Percentiles rank a stretch among this genome's conserved stretches.
Conservation (phyloP, 805 yeast species). For the Cyberlindnera maritima region DNA sequence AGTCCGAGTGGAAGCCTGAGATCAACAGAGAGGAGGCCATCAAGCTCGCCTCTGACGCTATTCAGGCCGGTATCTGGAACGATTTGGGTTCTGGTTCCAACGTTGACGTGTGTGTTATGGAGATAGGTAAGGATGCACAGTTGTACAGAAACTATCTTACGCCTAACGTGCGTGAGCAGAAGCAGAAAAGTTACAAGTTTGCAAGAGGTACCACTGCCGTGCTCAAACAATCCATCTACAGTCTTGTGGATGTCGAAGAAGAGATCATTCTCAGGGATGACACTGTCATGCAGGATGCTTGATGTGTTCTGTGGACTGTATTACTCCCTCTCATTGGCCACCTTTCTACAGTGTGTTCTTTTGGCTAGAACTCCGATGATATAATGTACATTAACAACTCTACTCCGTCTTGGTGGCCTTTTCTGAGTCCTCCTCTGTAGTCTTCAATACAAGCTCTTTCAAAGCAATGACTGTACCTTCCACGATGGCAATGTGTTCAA, state of each 20-base stretch:
- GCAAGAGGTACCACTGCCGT: slow-evolving; percentile 93
- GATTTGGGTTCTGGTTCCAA: slow-evolving; percentile 98
- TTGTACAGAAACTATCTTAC: slow-evolving; percentile 83
- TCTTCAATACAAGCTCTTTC: slow-evolving; percentile 17
- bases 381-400: slow-evolving; percentile 3
- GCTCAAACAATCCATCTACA: slow-evolving; percentile 62
- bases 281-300: slow-evolving; percentile 32
- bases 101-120: slow-evolving; percentile 97
- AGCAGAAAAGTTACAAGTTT: slow-evolving; percentile 81
- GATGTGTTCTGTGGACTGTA: too few relatives aligned
- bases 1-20: slow-evolving; percentile 78
- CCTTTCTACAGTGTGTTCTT: too few relatives aligned
- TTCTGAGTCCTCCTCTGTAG: not conserved
- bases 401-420: not conserved
- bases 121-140: slow-evolving; percentile 82
- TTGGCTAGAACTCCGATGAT: not conserved
- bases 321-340: too few relatives aligned
- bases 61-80: slow-evolving; percentile 98
- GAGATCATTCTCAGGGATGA: slow-evolving; percentile 42
- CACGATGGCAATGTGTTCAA: slow-evolving; percentile 90
- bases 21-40: slow-evolving; percentile 88
- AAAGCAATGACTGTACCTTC: slow-evolving; percentile 79
- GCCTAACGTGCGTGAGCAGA: slow-evolving; percentile 83
- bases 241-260: slow-evolving; percentile 67
- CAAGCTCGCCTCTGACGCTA: slow-evolving; percentile 85